These are phyloP conservation scores for Glycine latifolia DNA, from an alignment of 306 rosid species.

Conservation along the genomic window DNA sequence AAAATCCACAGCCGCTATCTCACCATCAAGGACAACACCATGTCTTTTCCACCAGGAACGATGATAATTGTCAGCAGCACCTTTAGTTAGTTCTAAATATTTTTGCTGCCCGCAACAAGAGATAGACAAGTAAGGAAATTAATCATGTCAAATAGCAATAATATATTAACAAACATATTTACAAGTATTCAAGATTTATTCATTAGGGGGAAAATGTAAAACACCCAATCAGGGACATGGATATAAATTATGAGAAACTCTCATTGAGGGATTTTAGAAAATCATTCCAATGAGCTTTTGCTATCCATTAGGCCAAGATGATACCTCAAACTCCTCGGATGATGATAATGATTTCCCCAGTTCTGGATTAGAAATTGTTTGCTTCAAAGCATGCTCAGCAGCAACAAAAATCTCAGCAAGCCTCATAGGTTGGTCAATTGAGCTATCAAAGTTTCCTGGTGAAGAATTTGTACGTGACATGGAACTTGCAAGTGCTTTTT, in stretches of 20 bases:
- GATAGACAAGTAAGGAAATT: conserved; percentile 37
- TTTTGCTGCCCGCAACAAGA: conserved; percentile 70
- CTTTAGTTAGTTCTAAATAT: conserved; percentile 91
- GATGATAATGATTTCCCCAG: conserved; percentile 78
- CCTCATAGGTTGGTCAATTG: conserved; percentile 94
- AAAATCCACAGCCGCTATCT: conserved; percentile 89
- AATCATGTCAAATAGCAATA: conserved; percentile 30
- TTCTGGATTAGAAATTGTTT: conserved; percentile 70
- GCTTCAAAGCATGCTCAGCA: conserved; percentile 86
- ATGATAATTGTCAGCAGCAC: conserved; percentile 95
- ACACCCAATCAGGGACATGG: conserved; percentile 28
- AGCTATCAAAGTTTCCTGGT: conserved; percentile 80
- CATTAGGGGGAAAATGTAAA: conserved; percentile 5
- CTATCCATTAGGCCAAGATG: conserved; percentile 35
- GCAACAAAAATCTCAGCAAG: conserved; percentile 96
- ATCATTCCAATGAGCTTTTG: conserved; percentile 17
- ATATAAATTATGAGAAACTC: conserved; percentile 45
- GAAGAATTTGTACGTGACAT: conserved; percentile 94
- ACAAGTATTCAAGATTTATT: conserved; percentile 5
- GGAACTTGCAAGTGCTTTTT: conserved; percentile 64
- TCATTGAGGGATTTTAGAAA: conserved; percentile 28
- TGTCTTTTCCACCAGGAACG: conserved; percentile 99
- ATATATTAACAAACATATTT: conserved; percentile 31
- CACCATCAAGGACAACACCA: conserved; percentile 99
- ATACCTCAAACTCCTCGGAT: conserved; percentile 92